phyloP scores from a whole-genome alignment of 441 rosid species.

The Theobroma grandiflorum region DNA sequence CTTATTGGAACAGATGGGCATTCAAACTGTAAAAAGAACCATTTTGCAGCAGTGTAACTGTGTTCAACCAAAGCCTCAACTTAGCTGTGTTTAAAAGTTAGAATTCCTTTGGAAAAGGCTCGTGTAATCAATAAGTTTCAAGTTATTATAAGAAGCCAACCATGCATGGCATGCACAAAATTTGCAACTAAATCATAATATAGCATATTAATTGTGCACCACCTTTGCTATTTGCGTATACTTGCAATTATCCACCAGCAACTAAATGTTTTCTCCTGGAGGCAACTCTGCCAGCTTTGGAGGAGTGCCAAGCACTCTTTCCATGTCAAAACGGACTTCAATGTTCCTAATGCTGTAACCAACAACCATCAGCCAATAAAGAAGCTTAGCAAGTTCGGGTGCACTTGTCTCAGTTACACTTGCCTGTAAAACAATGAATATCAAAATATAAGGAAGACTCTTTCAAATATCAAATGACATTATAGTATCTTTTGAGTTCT shows the following conservation, averaged over 20 bases:
- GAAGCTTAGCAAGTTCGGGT: constrained; percentile 82
- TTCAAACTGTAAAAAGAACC: background rate
- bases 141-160: constrained; percentile 5
- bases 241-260: background rate
- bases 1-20: background rate
- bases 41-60: background rate
- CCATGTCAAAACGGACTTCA: constrained; percentile 98
- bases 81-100: constrained; percentile 7
- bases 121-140: background rate
- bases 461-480: constrained; percentile 12
- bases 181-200: background rate
- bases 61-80: background rate
- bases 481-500: background rate
- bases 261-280: constrained; percentile 78
- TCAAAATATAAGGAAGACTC: constrained; percentile 7
- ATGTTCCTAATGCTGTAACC: constrained; percentile 95
- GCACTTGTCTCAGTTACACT: constrained; percentile 83
- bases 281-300: constrained; percentile 88
- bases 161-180: constrained; percentile 11
- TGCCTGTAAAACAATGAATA: constrained; percentile 51
- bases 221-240: background rate
- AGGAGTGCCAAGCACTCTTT: constrained; percentile 81
- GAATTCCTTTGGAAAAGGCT: background rate
- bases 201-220: constrained; percentile 16
- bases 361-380: constrained; percentile 97